A percentile compares a stretch with the other conserved stretches of the same genome.
phyloP scores from a whole-genome alignment of 2,329 filamentous ascomycete species.

The Polytolypa hystricis region DNA sequence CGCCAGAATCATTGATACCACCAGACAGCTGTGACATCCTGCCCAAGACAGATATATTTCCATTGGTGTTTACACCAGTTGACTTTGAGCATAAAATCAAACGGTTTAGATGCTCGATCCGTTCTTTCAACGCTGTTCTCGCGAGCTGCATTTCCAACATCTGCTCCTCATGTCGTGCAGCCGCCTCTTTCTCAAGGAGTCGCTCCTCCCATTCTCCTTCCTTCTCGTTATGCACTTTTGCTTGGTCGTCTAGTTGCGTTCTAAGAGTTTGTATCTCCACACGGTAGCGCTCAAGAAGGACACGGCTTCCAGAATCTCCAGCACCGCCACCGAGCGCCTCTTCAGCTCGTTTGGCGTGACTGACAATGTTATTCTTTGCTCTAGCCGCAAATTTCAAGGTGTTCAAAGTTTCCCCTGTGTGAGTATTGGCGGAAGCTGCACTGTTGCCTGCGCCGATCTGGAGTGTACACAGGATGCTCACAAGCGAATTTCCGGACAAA shows the following conservation, averaged over 20 bases:
- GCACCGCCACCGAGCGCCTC: conserved; percentile 70
- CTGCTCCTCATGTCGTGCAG: conserved; percentile 86
- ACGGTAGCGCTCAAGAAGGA: conserved; percentile 82
- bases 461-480: conserved; percentile 96
- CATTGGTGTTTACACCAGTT: conserved; percentile 75
- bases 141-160: conserved; percentile 98
- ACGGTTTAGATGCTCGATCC: conserved; percentile 92
- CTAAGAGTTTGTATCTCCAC: conserved; percentile 81
- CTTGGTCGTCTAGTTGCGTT: conserved; percentile 71
- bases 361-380: conserved; percentile 96
- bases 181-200: conserved; percentile 65
- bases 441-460: conserved; percentile 72
- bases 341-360: conserved; percentile 88
- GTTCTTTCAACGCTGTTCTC: conserved; percentile 87
- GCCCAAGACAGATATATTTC: conserved; percentile 58
- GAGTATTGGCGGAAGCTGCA: conserved; percentile 57
- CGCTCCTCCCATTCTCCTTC: conserved; percentile 40
- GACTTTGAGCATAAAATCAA: conserved; percentile 94
- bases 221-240: conserved; percentile 53
- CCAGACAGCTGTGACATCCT: conserved; percentile 51
- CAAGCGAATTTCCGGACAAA: conserved; percentile 81
- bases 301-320: conserved; percentile 71
- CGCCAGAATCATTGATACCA: conserved; percentile 23
- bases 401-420: conserved; percentile 82
- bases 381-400: conserved; percentile 94